phyloP scores from a whole-genome alignment of 169 alveolate species.

The Besnoitia besnoiti region DNA sequence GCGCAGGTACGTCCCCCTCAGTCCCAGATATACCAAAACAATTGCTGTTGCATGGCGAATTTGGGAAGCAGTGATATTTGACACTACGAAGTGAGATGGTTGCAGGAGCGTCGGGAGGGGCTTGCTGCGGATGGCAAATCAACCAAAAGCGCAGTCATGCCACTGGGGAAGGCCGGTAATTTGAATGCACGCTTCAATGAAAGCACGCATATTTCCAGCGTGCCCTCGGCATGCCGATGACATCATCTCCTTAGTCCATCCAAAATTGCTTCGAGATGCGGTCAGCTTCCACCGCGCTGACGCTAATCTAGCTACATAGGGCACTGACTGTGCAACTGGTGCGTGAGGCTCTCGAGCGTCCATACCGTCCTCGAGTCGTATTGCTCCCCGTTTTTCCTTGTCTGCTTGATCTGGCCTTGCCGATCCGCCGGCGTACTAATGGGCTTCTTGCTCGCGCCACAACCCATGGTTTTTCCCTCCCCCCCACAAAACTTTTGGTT shows the following conservation, averaged over 20 bases:
- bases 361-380: not conserved
- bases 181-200: too few relatives aligned
- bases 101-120: too few relatives aligned
- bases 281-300: too few relatives aligned
- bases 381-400: not conserved
- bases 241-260: too few relatives aligned
- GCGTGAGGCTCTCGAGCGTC: not conserved
- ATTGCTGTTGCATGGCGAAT: not conserved
- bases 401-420: slow-evolving; percentile 18
- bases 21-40: not conserved
- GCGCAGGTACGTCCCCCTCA: not conserved
- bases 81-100: too few relatives aligned
- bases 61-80: too few relatives aligned
- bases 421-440: not conserved
- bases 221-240: too few relatives aligned
- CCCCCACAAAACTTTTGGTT: not conserved
- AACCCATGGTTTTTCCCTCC: not conserved
- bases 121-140: too few relatives aligned
- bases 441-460: not conserved
- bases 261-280: too few relatives aligned
- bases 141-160: not conserved
- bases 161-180: not conserved
- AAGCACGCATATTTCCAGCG: too few relatives aligned
- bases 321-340: too few relatives aligned
- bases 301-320: too few relatives aligned